Evolutionary conservation across 2,329 filamentous ascomycete species (phyloP), one percentile per base, ranked within the genome.

Genomic region (Penicillium sp.): DNA sequence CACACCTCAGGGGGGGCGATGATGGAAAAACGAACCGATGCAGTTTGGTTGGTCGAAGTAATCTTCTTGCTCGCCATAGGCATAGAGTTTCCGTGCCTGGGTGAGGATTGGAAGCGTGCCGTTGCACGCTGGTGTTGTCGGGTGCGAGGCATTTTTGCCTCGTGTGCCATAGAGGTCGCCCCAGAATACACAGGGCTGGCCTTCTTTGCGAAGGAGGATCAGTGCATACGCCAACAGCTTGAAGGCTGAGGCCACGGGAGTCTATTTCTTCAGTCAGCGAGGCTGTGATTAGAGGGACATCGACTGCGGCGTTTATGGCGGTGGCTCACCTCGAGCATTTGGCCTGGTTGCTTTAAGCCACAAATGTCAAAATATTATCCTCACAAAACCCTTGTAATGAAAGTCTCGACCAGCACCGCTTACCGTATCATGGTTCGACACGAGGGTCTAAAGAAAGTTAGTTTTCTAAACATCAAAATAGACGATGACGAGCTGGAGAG

Each of bases 141-240:
- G 77, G n/a, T 80, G 77, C 27, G 82, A 77, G 50, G 75, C 69
- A 49, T 52, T 41, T 19, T 73, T 75, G 11, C 75, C 80, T 57
- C 79, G 77, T 50, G 87, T 85, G 22, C 88, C 87, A 71, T 88
- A 89, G 0, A 90, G 71, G 68, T 91, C 88, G 24, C 88, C 87
- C 69, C 87, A 91, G 71, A 91, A 91, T 37, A 90, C 77, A 65
- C 86, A 90, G 0, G 88, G 88, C 31, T 85, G 82, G 16, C 87
- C 87, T 36, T 84, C 78, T 51, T 80, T 74, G 13, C 87, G 83
- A 27, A 92, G 83, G 1, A 92, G 82, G 56, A 91, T 90, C 46
- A 92, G 80, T 0, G 87, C 78, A 72, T 92, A 91, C 13, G 88
- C 89, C 16, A 91, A 79, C 0, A 87, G 83, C 72, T 90, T 90